These are phyloP conservation scores for Ephemerocybe angulata DNA, from an alignment of 768 basidiomycete species.

Conservation along the genomic window DNA sequence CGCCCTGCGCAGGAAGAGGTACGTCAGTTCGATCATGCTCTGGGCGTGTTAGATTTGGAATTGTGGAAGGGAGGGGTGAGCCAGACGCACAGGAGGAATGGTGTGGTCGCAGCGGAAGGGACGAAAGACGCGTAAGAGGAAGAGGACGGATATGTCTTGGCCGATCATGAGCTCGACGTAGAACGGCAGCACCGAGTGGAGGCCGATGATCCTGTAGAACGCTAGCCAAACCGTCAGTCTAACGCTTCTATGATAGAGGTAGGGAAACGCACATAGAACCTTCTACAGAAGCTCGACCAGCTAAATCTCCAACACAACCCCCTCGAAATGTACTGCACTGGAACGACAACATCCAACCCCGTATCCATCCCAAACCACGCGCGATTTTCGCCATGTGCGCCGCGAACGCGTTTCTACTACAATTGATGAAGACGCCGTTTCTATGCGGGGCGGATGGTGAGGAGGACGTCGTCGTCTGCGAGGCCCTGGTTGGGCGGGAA, in stretches of 20 bases:
- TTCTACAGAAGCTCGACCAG: conserved; percentile 56
- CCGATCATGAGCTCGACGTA: conserved; percentile 81
- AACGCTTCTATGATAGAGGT: background rate
- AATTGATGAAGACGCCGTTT: conserved; percentile 65
- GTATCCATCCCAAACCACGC: conserved; percentile 90
- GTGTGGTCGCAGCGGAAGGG: conserved; percentile 85
- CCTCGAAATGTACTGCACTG: conserved; percentile 78
- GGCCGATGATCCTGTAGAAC: conserved; percentile 83
- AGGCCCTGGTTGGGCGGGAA: conserved; percentile 35
- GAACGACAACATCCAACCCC: conserved; percentile 77
- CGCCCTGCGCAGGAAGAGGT: conserved; percentile 77
- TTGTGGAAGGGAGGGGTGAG: background rate
- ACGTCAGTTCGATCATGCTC: conserved; percentile 91
- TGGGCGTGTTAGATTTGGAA: background rate
- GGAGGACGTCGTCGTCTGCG: conserved; percentile 32
- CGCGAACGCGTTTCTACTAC: conserved; percentile 69
- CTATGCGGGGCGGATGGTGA: conserved; percentile 48
- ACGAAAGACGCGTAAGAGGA: conserved; percentile 78
- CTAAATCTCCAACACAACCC: conserved; percentile 73
- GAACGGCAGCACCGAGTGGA: conserved; percentile 83
- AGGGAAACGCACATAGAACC: conserved; percentile 55
- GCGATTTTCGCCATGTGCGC: conserved; percentile 64
- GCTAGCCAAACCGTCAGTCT: conserved; percentile 28
- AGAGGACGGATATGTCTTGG: conserved; percentile 88
- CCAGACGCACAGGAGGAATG: conserved; percentile 70